Conservation (phyloP, 164 flowering plant species). For the Piper betle region DNA sequence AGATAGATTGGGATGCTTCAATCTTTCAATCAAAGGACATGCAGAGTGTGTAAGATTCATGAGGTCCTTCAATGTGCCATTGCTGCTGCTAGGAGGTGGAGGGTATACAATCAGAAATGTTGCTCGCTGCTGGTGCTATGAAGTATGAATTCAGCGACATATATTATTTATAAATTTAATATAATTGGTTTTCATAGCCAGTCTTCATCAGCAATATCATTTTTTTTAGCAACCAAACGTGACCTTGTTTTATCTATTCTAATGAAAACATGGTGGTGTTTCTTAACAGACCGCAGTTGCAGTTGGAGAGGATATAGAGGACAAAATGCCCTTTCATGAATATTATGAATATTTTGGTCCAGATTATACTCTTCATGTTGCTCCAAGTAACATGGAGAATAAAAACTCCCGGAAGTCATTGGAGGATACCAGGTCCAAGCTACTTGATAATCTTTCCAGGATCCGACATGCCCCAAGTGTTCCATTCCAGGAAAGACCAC, state of each 20-base stretch:
- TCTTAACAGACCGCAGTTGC: conserved; percentile 58
- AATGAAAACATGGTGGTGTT: background rate
- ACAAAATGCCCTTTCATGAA: no score
- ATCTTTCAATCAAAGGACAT: conserved; percentile 72
- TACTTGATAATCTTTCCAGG: conserved; percentile 59
- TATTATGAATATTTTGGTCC: no score
- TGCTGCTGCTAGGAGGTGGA: conserved; percentile 62
- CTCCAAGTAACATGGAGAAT: conserved; percentile 88
- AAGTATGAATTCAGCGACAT: conserved; percentile 22
- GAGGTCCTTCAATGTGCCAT: conserved; percentile 75
- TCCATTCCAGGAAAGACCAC: conserved; percentile 69
- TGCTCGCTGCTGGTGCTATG: conserved; percentile 83
- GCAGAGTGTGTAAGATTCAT: conserved; percentile 68
- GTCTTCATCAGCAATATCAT: background rate
- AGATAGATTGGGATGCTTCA: conserved; percentile 68
- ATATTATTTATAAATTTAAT: background rate
- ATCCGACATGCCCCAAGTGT: conserved; percentile 85
- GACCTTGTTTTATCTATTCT: background rate
- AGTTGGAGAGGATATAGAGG: no score
- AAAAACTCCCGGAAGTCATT: conserved; percentile 51
- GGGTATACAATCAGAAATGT: conserved; percentile 77
- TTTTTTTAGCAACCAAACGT: background rate
- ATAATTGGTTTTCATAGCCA: background rate
- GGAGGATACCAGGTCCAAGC: conserved; percentile 49
- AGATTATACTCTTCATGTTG: no score